Evolutionary conservation across 495 filamentous ascomycete species (phyloP).

Genomic region (Aspergillus bertholletiae): DNA sequence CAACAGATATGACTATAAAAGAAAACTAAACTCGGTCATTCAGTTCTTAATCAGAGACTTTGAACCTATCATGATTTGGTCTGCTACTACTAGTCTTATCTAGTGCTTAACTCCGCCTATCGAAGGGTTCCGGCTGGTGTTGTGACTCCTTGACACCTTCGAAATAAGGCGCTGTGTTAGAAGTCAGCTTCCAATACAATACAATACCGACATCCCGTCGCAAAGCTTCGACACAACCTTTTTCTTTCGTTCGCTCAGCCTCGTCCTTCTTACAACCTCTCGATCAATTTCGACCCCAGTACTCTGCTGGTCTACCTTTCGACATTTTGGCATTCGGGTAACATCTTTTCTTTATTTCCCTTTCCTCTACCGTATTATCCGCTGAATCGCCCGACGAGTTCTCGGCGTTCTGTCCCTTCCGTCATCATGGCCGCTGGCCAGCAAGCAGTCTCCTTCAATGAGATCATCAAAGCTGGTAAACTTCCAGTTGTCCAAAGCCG

Average conservation of each 20-base stretch:
- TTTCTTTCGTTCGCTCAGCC: not conserved
- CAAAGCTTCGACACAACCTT: not conserved
- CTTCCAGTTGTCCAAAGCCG: not conserved
- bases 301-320: not conserved
- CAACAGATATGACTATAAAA: too few species aligned
- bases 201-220: not conserved
- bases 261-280: not conserved
- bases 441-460: conserved; percentile 55
- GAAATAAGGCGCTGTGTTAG: too few species aligned
- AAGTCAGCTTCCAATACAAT: not conserved
- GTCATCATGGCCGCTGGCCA: conserved; percentile 47
- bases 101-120: too few species aligned
- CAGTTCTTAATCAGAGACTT: too few species aligned
- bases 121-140: too few species aligned
- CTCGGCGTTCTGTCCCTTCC: not conserved
- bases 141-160: too few species aligned
- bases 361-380: not conserved
- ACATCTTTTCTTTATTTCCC: not conserved
- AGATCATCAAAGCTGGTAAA: conserved; percentile 62
- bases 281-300: not conserved
- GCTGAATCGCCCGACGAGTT: not conserved
- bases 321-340: too few species aligned
- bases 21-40: too few species aligned
- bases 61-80: too few species aligned
- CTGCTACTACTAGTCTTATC: too few species aligned